Evolutionary conservation across 1,139 yeast genomes (phyloP).

Genomic region (Pichia kudriavzevii): DNA sequence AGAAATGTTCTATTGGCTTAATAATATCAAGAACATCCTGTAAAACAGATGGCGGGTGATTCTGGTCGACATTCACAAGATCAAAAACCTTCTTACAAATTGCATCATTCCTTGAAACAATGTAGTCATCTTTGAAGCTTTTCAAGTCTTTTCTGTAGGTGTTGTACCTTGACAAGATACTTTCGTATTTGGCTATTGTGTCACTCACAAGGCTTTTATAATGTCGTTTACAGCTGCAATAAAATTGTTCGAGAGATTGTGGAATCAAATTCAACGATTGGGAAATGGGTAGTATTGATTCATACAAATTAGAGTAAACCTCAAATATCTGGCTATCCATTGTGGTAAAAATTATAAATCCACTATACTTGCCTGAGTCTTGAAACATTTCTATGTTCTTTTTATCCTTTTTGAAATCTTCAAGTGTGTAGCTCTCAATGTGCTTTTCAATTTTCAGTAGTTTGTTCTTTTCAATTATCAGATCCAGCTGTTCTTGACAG

Average conservation of each 20-base stretch:
- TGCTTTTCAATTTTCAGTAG: constrained; percentile 21
- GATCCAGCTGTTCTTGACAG: constrained; percentile 30
- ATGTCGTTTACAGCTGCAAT: constrained; percentile 27
- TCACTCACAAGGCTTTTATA: constrained; percentile 32
- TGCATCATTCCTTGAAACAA: constrained; percentile 51
- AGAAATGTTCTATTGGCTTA: constrained; percentile 8
- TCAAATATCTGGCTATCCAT: constrained; percentile 28
- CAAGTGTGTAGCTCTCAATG: not conserved
- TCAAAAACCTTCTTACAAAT: constrained; percentile 26
- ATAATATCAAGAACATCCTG: constrained; percentile 23
- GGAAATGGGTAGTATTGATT: constrained; percentile 40
- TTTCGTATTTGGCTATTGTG: constrained; percentile 35
- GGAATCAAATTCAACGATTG: constrained; percentile 60
- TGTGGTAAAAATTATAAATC: constrained; percentile 6
- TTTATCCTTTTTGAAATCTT: constrained; percentile 25
- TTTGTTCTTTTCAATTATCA: constrained; percentile 33
- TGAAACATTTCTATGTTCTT: constrained; percentile 30
- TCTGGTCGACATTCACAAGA: constrained; percentile 19
- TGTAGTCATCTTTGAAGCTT: constrained; percentile 37
- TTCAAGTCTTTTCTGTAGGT: constrained; percentile 35
- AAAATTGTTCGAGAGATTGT: constrained; percentile 41
- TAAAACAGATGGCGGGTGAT: constrained; percentile 36
- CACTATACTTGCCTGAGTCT: constrained; percentile 19
- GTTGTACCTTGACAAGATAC: constrained; percentile 35
- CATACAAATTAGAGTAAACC: constrained; percentile 29